Evolutionary conservation across 2,329 filamentous ascomycete species (phyloP).

Genomic region (Diaporthe citriasiana): DNA sequence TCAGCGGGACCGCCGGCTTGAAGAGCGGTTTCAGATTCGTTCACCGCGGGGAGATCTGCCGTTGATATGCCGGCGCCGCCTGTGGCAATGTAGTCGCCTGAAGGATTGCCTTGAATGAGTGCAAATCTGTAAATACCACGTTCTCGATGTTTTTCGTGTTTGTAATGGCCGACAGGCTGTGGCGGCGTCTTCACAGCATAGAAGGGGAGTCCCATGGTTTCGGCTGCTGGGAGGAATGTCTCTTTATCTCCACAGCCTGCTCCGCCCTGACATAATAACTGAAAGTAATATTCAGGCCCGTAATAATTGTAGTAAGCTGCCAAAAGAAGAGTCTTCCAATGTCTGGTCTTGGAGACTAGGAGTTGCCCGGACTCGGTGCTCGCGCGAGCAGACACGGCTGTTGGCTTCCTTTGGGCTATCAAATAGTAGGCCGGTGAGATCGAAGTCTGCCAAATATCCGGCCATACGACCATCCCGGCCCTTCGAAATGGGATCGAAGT

Average conservation of each 20-base stretch:
- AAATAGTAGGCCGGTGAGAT: constrained; percentile 59
- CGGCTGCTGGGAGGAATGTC: constrained; percentile 60
- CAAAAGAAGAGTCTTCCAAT: constrained; percentile 61
- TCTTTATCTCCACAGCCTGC: constrained; percentile 63
- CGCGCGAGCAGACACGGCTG: constrained; percentile 1
- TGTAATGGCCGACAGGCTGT: constrained; percentile 20
- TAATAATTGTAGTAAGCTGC: constrained; percentile 69
- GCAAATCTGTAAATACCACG: not conserved
- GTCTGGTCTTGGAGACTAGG: constrained; percentile 61
- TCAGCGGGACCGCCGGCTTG: not conserved
- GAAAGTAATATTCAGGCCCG: constrained; percentile 65
- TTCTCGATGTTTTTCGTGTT: not conserved
- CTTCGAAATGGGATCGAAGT: constrained; percentile 62
- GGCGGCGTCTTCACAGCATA: constrained; percentile 54
- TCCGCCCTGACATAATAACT: constrained; percentile 58
- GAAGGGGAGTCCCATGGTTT: constrained; percentile 54
- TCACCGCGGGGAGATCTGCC: not conserved
- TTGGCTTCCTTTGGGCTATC: constrained; percentile 51
- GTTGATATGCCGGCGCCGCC: not conserved
- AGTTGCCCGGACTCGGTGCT: constrained; percentile 61
- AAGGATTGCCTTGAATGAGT: not conserved
- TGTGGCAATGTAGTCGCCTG: not conserved
- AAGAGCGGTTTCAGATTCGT: not conserved
- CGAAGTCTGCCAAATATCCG: constrained; percentile 64
- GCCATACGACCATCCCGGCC: constrained; percentile 68